A percentile compares a stretch with the other conserved stretches of the same genome.
Conservation (phyloP, 2,329 filamentous ascomycete genomes). For the Aspergillus puulaauensis region DNA sequence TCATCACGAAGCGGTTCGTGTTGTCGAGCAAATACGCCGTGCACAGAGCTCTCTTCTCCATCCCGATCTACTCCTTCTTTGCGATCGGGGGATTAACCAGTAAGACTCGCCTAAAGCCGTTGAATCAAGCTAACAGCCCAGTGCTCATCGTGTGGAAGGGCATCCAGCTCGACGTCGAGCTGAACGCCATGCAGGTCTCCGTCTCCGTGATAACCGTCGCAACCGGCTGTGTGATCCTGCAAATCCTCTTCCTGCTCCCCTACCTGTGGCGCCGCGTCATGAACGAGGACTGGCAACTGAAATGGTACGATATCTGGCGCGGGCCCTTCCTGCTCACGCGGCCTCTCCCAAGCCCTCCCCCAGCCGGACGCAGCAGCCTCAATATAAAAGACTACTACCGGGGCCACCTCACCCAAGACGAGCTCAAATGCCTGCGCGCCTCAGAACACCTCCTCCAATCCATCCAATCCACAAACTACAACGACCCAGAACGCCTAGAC, state of each 20-base stretch:
- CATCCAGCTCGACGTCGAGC: constrained; percentile 4
- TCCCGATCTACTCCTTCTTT: constrained; percentile 49
- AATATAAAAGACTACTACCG: constrained; percentile 11
- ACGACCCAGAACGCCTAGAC: constrained; percentile 1
- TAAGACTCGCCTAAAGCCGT: constrained; percentile 55
- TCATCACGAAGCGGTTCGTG: constrained; percentile 48
- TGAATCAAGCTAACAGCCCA: constrained; percentile 25
- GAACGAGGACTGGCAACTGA: constrained; percentile 9
- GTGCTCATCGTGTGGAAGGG: constrained; percentile 11
- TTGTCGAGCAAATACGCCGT: constrained; percentile 48
- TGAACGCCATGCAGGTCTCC: not conserved
- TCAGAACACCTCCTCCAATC: constrained; percentile 7
- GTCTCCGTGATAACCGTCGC: constrained; percentile 5
- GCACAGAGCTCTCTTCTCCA: constrained; percentile 46
- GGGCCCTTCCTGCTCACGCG: not conserved
- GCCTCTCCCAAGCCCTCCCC: not conserved
- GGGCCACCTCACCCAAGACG: constrained; percentile 6
- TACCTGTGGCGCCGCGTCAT: constrained; percentile 11
- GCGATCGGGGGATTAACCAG: constrained; percentile 33
- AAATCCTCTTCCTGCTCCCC: constrained; percentile 8
- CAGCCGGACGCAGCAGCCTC: not conserved
- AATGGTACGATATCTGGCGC: constrained; percentile 8
- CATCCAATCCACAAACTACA: constrained; percentile 1
- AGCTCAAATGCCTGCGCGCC: constrained; percentile 7
- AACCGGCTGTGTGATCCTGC: constrained; percentile 2